Evolutionary conservation across 1,284 basidiomycete species (phyloP), one percentile per base, ranked within the genome.

Genomic region (Cerioporus squamosus): DNA sequence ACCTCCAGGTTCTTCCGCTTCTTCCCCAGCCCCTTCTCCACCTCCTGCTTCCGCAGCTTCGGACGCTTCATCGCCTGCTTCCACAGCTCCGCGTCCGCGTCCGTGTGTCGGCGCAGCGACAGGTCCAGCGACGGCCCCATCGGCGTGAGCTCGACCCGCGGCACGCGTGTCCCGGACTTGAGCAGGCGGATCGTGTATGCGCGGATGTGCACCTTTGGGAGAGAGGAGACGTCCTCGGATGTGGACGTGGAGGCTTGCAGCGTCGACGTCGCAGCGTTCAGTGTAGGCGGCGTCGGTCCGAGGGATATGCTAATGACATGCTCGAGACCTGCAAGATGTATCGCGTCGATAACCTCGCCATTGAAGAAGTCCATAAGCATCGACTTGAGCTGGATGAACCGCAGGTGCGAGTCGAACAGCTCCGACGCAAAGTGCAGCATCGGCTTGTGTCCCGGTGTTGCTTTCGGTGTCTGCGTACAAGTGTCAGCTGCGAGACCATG

Each of bases 341-440:
- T 90, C 48, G 87, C 87, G 56, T 93, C 88, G 65, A 96, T 85
- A 53, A 84, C 85, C 77, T 97, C 91, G 42, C 88, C 94, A 60
- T 93, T 93, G 79, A 95, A 94, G 74, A 98, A 91, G 71, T 91
- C 90, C 68, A 98, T 84, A 5, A 99, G 82, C 70, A 97, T 81
- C 1, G 93, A 96, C 79, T 98, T 98, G 69, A 98, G 84, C 69
- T 95, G 94, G n/a, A 88, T 79, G 74, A 91, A 95, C 4, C 92
- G 88, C 3, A 95, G 94, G 74, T 97, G 94, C 0, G 91, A 88
- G 67, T 96, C 94, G 74, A 97, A 98, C 15, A 97, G 81, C 62
- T 94, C 92, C 2, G 93, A 97, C 29, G 94, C 94, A 73, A 99
- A 99, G 72, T 97, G 95, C 80, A 99, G 90, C 65, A 98, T 77